Conservation (phyloP, 2,329 filamentous ascomycete genomes). For the Zasmidium angulare region DNA sequence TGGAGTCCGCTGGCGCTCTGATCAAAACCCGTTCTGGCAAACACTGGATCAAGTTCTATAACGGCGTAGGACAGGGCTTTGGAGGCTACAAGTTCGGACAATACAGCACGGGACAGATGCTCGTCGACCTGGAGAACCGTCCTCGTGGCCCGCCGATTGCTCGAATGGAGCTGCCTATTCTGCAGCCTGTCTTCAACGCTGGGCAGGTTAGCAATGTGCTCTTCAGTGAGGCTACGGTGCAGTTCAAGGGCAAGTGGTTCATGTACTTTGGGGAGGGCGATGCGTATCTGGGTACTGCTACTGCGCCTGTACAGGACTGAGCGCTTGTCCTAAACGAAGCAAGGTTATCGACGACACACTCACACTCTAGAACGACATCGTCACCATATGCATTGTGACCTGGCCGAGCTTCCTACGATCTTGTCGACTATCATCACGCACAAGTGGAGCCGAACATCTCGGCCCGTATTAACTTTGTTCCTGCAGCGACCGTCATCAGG, state of each 20-base stretch:
- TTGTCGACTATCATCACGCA: neutral
- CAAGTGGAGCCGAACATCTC: conserved; percentile 1
- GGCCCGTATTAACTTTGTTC: neutral
- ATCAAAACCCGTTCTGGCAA: conserved; percentile 2
- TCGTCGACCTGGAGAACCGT: neutral
- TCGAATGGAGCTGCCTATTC: neutral
- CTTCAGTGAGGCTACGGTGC: conserved; percentile 1
- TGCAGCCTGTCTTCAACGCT: conserved; percentile 1
- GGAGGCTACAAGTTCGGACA: conserved; percentile 1
- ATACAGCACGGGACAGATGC: conserved; percentile 6
- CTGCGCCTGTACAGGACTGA: conserved; percentile 17
- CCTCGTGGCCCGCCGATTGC: conserved; percentile 5
- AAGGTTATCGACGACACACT: neutral
- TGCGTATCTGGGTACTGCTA: conserved; percentile 18
- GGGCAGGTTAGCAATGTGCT: conserved; percentile 4
- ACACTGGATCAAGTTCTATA: conserved; percentile 6
- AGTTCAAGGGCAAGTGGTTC: conserved; percentile 1
- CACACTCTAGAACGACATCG: neutral
- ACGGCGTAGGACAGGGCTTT: neutral
- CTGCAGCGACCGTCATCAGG: neutral
- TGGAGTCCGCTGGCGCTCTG: neutral
- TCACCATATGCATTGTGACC: too few relatives aligned
- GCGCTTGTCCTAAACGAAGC: neutral
- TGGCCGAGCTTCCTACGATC: too few relatives aligned
- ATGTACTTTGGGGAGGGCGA: conserved; percentile 32